A percentile compares a stretch with the other conserved stretches of the same genome.
These are phyloP conservation scores for Metroxylon sagu DNA, from an alignment of 176 grass and related monocot species.

Conservation along the genomic window DNA sequence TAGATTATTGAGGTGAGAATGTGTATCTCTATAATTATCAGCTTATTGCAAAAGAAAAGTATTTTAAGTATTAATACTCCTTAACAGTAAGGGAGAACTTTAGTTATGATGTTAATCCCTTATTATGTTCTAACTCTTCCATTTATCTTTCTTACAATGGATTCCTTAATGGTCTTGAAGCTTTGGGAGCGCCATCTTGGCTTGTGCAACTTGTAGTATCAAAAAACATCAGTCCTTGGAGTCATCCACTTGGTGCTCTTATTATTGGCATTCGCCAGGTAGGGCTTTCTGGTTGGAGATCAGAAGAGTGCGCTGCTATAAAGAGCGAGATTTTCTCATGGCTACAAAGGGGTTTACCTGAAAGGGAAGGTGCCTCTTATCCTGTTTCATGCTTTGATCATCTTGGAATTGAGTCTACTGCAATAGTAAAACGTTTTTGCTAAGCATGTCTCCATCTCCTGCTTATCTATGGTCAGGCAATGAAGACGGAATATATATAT, in stretches of 20 bases:
- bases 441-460: no score
- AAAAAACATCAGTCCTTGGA: constrained; percentile 50
- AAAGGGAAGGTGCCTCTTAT: constrained; percentile 58
- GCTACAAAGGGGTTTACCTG: constrained; percentile 66
- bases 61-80: no score
- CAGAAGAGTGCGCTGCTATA: constrained; percentile 73
- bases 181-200: constrained; percentile 51
- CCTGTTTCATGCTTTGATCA: constrained; percentile 4
- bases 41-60: no score
- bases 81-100: no score
- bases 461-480: no score
- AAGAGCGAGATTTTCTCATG: constrained; percentile 70
- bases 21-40: no score
- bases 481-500: no score
- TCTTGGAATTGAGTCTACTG: no score
- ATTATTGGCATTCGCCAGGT: constrained; percentile 67
- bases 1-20: no score
- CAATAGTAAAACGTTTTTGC: no score
- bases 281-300: constrained; percentile 80
- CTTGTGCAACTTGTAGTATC: constrained; percentile 52
- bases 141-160: constrained; percentile 23
- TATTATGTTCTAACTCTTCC: constrained; percentile 5
- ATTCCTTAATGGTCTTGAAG: constrained; percentile 74
- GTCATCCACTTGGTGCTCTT: constrained; percentile 63
- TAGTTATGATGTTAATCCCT: no score